Evolutionary conservation across 176 grass and related monocot genomes (phyloP).

Genomic region (Olyra latifolia): DNA sequence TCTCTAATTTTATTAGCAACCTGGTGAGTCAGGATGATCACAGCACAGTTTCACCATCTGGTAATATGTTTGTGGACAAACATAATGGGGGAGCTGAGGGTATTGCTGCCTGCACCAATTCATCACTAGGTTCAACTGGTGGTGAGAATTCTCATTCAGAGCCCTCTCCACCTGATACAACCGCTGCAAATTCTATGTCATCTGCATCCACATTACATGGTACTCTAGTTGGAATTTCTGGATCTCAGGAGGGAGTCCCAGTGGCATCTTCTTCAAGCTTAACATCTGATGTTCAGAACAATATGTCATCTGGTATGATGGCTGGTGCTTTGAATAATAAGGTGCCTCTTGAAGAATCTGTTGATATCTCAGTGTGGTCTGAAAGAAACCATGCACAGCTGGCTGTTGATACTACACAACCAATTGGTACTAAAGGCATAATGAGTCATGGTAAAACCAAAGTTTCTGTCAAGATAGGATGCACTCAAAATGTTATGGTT

Average conservation of each 20-base stretch:
- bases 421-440: slow-evolving; percentile 36
- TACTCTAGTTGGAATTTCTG: slow-evolving; percentile 42
- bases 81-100: slow-evolving; percentile 42
- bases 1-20: slow-evolving; percentile 49
- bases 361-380: slow-evolving; percentile 28
- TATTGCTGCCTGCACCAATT: slow-evolving; percentile 48
- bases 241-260: slow-evolving; percentile 52
- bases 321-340: slow-evolving; percentile 28
- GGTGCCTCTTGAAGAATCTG: slow-evolving; percentile 42
- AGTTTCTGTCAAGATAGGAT: slow-evolving; percentile 30
- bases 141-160: slow-evolving; percentile 54
- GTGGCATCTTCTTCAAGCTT: slow-evolving; percentile 55
- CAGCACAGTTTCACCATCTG: slow-evolving; percentile 34
- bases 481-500: slow-evolving; percentile 27
- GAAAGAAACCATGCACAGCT: slow-evolving; percentile 28
- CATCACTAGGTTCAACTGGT: slow-evolving; percentile 69
- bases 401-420: slow-evolving; percentile 29
- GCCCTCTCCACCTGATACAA: slow-evolving; percentile 40
- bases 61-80: slow-evolving; percentile 40
- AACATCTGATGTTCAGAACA: slow-evolving; percentile 43
- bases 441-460: slow-evolving; percentile 35
- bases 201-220: slow-evolving; percentile 47
- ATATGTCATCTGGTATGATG: slow-evolving; percentile 38
- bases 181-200: slow-evolving; percentile 47
- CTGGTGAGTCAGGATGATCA: slow-evolving; percentile 49